Conservation (phyloP, 2,329 filamentous ascomycete genomes). For the Ceratocystis alfenasii region DNA sequence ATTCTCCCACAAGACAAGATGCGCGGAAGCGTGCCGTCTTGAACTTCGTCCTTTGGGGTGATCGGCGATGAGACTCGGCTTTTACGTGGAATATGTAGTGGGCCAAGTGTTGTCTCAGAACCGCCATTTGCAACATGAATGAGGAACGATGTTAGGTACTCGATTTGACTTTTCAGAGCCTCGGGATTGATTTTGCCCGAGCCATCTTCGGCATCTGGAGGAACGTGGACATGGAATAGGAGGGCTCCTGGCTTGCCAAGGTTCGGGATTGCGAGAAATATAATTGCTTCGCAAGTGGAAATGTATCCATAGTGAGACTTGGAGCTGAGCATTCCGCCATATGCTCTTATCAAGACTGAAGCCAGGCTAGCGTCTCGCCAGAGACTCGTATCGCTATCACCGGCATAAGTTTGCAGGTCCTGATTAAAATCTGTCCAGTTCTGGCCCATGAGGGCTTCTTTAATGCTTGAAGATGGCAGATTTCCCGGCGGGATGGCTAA, state of each 20-base stretch:
- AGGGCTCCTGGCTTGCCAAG: neutral
- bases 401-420: neutral
- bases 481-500: neutral
- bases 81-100: neutral
- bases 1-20: neutral
- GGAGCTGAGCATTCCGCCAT: neutral
- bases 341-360: neutral
- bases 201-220: neutral
- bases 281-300: neutral
- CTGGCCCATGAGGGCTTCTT: neutral
- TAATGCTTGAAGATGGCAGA: neutral
- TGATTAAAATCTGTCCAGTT: neutral
- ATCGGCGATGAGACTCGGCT: neutral
- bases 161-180: neutral
- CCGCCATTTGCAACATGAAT: neutral
- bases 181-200: neutral
- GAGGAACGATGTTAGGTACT: neutral
- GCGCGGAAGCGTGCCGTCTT: constrained; percentile 1
- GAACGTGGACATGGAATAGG: constrained; percentile 1
- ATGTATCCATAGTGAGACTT: neutral
- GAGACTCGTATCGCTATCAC: neutral
- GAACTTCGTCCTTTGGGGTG: neutral
- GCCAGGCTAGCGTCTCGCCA: neutral
- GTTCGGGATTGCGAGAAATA: neutral
- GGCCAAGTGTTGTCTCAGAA: neutral